Percentiles rank a stretch among this genome's conserved stretches.
These are phyloP conservation scores for Hypoxylon perforatum DNA, from an alignment of 495 filamentous ascomycete genomes.

Conservation along the genomic window DNA sequence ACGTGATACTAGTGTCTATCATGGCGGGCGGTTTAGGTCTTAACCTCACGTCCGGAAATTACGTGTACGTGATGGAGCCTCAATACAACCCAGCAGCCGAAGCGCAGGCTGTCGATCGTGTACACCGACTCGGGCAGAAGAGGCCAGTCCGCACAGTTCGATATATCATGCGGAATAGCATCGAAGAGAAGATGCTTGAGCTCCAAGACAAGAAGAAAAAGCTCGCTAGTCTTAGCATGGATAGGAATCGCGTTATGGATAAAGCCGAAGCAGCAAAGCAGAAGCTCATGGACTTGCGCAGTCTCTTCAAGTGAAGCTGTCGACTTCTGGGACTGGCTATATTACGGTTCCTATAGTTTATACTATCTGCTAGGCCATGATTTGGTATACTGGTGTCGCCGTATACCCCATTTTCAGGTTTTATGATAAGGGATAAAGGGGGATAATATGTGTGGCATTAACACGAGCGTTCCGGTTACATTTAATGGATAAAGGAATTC, in stretches of 20 bases:
- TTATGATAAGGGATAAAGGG: neutral
- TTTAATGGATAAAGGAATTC: neutral
- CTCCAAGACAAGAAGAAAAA: conserved; percentile 91
- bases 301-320: conserved; percentile 75
- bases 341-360: neutral
- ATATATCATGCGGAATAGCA: conserved; percentile 88
- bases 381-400: neutral
- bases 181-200: conserved; percentile 93
- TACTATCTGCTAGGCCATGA: neutral
- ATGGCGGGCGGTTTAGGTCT: conserved; percentile 91
- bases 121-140: conserved; percentile 92
- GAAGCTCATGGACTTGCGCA: conserved; percentile 81
- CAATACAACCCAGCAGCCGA: conserved; percentile 97
- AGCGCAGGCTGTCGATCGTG: conserved; percentile 92
- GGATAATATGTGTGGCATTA: conserved; percentile 22
- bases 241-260: conserved; percentile 66
- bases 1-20: conserved; percentile 90
- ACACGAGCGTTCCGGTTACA: conserved; percentile 28
- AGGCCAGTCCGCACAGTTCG: conserved; percentile 81
- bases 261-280: conserved; percentile 80
- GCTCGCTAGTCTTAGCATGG: conserved; percentile 86
- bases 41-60: conserved; percentile 86
- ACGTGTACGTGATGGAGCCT: conserved; percentile 96
- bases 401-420: neutral
- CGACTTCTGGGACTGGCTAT: too few relatives aligned